phyloP scores from a whole-genome alignment of 169 alveolate species.

The Plasmodium coatneyi region DNA sequence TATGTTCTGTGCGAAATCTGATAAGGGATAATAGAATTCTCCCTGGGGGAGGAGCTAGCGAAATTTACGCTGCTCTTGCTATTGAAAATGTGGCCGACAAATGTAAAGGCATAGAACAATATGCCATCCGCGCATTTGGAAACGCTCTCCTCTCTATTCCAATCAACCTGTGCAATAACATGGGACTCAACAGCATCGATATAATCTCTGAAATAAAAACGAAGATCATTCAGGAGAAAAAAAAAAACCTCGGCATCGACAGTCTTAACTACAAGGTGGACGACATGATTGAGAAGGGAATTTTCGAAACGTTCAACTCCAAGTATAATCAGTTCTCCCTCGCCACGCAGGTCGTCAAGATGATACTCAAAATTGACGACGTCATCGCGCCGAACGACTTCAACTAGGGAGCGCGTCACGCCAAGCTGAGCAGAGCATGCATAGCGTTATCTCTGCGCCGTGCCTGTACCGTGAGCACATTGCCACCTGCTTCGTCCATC shows the following conservation, averaged over 20 bases:
- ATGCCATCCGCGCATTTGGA: constrained; percentile 98
- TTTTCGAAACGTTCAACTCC: constrained; percentile 94
- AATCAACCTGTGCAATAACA: constrained; percentile 97
- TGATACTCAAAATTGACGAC: constrained; percentile 99
- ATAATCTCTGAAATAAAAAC: constrained; percentile 94
- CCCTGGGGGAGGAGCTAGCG: constrained; percentile 99
- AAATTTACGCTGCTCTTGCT: constrained; percentile 95
- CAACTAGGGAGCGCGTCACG: neutral
- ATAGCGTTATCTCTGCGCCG: neutral
- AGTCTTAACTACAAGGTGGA: constrained; percentile 87
- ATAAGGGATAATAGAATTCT: constrained; percentile 92
- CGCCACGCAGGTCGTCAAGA: constrained; percentile 99
- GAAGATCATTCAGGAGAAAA: constrained; percentile 87
- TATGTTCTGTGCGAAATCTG: constrained; percentile 96
- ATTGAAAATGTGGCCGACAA: constrained; percentile 93
- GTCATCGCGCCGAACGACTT: constrained; percentile 88
- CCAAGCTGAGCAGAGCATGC: neutral
- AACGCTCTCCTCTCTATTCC: constrained; percentile 98
- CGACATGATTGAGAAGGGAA: constrained; percentile 93
- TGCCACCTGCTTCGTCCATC: neutral
- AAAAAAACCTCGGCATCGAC: constrained; percentile 94
- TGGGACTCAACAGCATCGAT: constrained; percentile 95
- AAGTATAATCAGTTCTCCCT: constrained; percentile 95
- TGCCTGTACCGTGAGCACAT: neutral
- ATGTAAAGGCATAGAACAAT: constrained; percentile 94